These are phyloP conservation scores for Salvia sclarea DNA, from an alignment of 305 asterid species.

Conservation along the genomic window DNA sequence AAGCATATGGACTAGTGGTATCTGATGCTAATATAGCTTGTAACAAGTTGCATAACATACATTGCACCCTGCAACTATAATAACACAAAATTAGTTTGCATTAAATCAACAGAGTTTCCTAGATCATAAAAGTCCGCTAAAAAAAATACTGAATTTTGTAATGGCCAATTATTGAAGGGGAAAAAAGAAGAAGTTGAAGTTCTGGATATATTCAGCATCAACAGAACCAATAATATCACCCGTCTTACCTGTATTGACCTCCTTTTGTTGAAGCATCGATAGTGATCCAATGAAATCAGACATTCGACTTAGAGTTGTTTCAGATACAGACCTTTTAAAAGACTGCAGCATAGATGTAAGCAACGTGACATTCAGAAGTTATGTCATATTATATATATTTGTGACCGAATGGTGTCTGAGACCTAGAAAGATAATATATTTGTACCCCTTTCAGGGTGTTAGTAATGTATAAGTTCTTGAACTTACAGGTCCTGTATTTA, in stretches of 20 bases:
- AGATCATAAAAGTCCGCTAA: background rate
- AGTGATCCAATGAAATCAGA: slow-evolving; percentile 65
- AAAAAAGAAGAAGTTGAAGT: background rate
- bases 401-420: slow-evolving; percentile 1
- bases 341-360: slow-evolving; percentile 46
- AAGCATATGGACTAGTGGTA: background rate
- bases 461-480: background rate
- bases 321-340: slow-evolving; percentile 73
- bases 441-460: slow-evolving; percentile 1
- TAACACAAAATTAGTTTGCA: background rate
- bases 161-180: background rate
- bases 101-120: background rate
- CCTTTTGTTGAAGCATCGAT: slow-evolving; percentile 53
- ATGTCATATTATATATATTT: background rate
- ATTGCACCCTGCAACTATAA: background rate
- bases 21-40: background rate
- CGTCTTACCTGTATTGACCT: slow-evolving; percentile 56
- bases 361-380: slow-evolving; percentile 15
- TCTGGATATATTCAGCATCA: slow-evolving; percentile 2
- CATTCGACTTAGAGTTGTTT: slow-evolving; percentile 64
- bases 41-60: slow-evolving; percentile 10
- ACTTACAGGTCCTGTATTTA: slow-evolving; percentile 59
- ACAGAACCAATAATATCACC: slow-evolving; percentile 16
- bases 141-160: too few species aligned
- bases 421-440: slow-evolving; percentile 2